A percentile compares a stretch with the other conserved stretches of the same genome.
These are phyloP conservation scores for Tuber umbilicatum DNA, from an alignment of 495 filamentous ascomycete genomes.

Conservation along the genomic window DNA sequence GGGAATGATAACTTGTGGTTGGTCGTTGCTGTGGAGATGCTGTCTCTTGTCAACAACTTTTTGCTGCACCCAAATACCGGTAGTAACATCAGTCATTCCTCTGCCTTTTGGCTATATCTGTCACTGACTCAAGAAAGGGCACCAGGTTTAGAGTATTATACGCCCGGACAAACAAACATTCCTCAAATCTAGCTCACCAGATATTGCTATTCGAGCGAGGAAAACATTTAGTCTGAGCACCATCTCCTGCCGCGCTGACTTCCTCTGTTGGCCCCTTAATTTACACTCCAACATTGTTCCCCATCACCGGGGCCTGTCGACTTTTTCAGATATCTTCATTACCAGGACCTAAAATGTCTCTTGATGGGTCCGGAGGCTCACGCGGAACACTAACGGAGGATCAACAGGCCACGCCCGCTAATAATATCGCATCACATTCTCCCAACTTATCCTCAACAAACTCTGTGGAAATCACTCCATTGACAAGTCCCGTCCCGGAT, in stretches of 20 bases:
- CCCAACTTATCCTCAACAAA: neutral
- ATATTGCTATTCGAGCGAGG: neutral
- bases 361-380: neutral
- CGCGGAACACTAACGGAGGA: neutral
- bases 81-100: neutral
- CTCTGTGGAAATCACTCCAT: neutral
- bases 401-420: neutral
- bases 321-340: neutral
- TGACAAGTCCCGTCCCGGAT: neutral
- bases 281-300: neutral
- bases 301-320: neutral
- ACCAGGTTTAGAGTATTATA: neutral
- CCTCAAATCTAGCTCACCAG: neutral
- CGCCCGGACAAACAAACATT: neutral
- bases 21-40: neutral
- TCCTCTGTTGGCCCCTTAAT: neutral
- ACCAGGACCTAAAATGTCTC: neutral
- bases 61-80: neutral
- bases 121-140: neutral
- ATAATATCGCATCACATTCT: neutral
- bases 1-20: neutral
- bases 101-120: neutral
- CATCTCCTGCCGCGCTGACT: neutral
- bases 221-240: neutral
- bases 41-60: neutral